These are phyloP conservation scores for Boletus sp. DNA, from an alignment of 768 basidiomycete genomes.

Conservation along the genomic window DNA sequence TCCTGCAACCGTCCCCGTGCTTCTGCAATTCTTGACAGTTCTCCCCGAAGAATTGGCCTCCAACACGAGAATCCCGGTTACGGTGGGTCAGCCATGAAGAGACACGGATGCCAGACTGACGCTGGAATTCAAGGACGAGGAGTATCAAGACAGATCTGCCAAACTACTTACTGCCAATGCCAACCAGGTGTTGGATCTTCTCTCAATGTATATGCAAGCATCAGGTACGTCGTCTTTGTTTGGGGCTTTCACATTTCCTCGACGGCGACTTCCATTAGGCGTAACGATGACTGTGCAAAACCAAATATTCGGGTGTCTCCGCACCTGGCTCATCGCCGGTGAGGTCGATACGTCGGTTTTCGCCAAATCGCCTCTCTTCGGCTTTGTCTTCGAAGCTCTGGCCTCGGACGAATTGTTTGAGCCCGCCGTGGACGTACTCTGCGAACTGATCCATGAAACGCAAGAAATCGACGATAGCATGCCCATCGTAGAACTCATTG, in stretches of 20 bases:
- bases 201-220: constrained; percentile 88
- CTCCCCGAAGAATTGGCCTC: constrained; percentile 85
- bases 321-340: constrained; percentile 86
- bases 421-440: constrained; percentile 85
- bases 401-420: constrained; percentile 88
- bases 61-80: constrained; percentile 85
- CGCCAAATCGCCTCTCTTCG: constrained; percentile 75
- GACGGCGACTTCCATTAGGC: constrained; percentile 50
- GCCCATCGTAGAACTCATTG: constrained; percentile 81
- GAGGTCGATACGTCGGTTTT: constrained; percentile 69
- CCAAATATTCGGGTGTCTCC: constrained; percentile 81
- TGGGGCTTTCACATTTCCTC: background rate
- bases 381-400: constrained; percentile 81
- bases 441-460: constrained; percentile 96
- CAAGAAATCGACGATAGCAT: constrained; percentile 96
- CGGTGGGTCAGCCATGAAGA: constrained; percentile 52
- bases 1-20: constrained; percentile 75
- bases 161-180: constrained; percentile 68
- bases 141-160: constrained; percentile 61
- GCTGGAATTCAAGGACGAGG: constrained; percentile 56
- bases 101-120: constrained; percentile 10
- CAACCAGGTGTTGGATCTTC: constrained; percentile 67
- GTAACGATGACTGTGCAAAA: constrained; percentile 75
- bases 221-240: constrained; percentile 53
- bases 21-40: constrained; percentile 87